Evolutionary conservation across 371 early-diverging fungal genomes (phyloP), one percentile per base, ranked within the genome.

Genomic region (Syncephalastrum monosporum): DNA sequence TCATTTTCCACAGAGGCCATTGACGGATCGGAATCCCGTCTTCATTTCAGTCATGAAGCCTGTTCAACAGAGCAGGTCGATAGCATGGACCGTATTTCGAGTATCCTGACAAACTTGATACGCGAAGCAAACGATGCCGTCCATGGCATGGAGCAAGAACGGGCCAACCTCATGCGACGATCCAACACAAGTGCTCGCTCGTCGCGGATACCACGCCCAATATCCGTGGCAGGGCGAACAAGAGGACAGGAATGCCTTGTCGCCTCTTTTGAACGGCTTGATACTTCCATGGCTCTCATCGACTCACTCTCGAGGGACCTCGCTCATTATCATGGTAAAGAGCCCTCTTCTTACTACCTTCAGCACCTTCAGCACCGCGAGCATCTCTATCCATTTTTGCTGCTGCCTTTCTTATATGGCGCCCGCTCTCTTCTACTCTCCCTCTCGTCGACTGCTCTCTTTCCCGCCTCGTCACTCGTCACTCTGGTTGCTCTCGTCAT

Each of bases 41-140:
- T 29, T 29, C 7, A 4, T 6, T 29, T 29, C 29, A 29, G 29
- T 7, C 29, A 7, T 29, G 29, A 29, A 6, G 29, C 29, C 7
- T 29, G 29, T 29, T 29, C 29, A 29, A 3, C 16, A 14, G 43
- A 12, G 52, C 47, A 48, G 59, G 68, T 8, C 59, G 60, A 42
- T 59, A 68, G 50, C 53, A 66, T 77, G 29, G 74, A 77, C 46
- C 67, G 79, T 19, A 78, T 78, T 52, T 75, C 75, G 16, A 69
- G 60, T 47, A 74, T 78, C 1, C 47, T 78, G 6, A 53, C 69
- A 17, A 73, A 65, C 54, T 51, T 78, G 29, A 75, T 78, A 47
- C 72, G 71, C 53, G 79, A 78, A 63, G 79, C 79, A 15, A 78
- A 75, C 38, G 68, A 74, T n/a, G 79, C 79, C 12, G 79, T 78